A percentile compares a stretch with the other conserved stretches of the same genome.
phyloP scores from a whole-genome alignment of 768 basidiomycete genomes.

The Phlegmacium glaucopus region DNA sequence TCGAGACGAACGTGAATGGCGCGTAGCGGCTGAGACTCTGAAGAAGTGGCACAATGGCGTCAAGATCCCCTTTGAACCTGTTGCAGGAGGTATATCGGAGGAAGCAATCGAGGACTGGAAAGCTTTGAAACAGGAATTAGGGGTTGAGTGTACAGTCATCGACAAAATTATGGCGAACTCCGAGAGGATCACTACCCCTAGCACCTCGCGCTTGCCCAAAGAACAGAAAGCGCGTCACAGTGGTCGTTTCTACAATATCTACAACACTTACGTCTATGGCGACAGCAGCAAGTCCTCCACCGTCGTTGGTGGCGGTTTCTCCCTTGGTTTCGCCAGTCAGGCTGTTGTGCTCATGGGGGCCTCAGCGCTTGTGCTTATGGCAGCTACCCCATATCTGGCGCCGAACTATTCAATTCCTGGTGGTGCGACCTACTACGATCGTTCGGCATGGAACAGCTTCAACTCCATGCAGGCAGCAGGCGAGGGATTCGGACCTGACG shows the following conservation, averaged over 20 bases:
- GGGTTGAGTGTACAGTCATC: conserved; percentile 72
- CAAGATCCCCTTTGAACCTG: conserved; percentile 38
- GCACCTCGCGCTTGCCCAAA: conserved; percentile 10
- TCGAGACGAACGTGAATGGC: conserved; percentile 45
- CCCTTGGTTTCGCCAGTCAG: conserved; percentile 38
- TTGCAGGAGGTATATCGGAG: conserved; percentile 57
- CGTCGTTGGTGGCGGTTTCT: conserved; percentile 24
- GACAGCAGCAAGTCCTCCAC: conserved; percentile 24
- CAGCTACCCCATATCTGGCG: conserved; percentile 57
- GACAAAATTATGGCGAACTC: conserved; percentile 59
- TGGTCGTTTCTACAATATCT: conserved; percentile 79
- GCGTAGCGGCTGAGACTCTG: conserved; percentile 54
- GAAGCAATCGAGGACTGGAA: conserved; percentile 77
- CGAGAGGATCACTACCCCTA: conserved; percentile 10
- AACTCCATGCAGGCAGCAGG: conserved; percentile 68
- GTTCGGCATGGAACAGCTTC: conserved; percentile 76
- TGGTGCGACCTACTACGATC: conserved; percentile 72
- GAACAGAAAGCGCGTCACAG: conserved; percentile 27
- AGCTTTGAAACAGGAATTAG: conserved; percentile 74
- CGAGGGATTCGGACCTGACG: conserved; percentile 64
- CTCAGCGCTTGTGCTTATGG: conserved; percentile 57
- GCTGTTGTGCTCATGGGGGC: conserved; percentile 58
- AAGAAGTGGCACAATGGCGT: conserved; percentile 71
- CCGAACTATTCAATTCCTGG: conserved; percentile 59
- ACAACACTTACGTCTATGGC: conserved; percentile 68